These are phyloP conservation scores for Barnettozyma californica DNA, from an alignment of 805 yeast genomes.

Conservation along the genomic window DNA sequence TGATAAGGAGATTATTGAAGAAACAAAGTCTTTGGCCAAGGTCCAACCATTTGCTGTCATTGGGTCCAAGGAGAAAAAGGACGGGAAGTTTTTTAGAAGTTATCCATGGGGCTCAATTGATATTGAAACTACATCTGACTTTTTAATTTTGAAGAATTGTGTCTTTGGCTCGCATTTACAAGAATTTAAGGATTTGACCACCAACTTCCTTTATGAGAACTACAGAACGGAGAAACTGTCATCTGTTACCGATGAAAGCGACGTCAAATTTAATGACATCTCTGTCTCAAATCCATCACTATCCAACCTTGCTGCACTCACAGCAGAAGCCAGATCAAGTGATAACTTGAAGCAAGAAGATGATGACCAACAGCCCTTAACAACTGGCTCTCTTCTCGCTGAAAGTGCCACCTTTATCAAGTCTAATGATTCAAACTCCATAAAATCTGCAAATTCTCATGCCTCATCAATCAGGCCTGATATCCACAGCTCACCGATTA, in stretches of 20 bases:
- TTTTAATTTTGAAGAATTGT: slow-evolving; percentile 56
- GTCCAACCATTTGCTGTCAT: slow-evolving; percentile 76
- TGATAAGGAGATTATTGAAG: slow-evolving; percentile 63
- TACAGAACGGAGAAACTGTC: slow-evolving; percentile 76
- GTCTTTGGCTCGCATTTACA: slow-evolving; percentile 78
- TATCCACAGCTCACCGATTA: slow-evolving; percentile 31
- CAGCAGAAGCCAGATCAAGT: slow-evolving; percentile 9
- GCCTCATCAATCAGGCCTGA: slow-evolving; percentile 16
- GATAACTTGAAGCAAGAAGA: slow-evolving; percentile 3
- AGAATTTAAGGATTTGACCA: slow-evolving; percentile 77
- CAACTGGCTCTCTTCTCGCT: slow-evolving; percentile 4
- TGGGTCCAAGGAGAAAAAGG: slow-evolving; percentile 54
- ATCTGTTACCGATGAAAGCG: slow-evolving; percentile 37
- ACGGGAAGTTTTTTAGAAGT: slow-evolving; percentile 51
- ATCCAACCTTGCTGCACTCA: slow-evolving; percentile 54
- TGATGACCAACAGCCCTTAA: slow-evolving; percentile 4
- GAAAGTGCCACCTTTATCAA: slow-evolving; percentile 3
- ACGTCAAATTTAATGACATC: slow-evolving; percentile 1
- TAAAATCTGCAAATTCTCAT: slow-evolving; percentile 5
- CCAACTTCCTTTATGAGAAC: slow-evolving; percentile 68
- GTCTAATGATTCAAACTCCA: background rate
- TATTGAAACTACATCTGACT: slow-evolving; percentile 47
- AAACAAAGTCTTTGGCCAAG: slow-evolving; percentile 52
- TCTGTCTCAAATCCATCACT: slow-evolving; percentile 43
- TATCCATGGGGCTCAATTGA: slow-evolving; percentile 75